Evolutionary conservation across 2,329 filamentous ascomycete genomes (phyloP).

Genomic region (Thermoascus crustaceus): DNA sequence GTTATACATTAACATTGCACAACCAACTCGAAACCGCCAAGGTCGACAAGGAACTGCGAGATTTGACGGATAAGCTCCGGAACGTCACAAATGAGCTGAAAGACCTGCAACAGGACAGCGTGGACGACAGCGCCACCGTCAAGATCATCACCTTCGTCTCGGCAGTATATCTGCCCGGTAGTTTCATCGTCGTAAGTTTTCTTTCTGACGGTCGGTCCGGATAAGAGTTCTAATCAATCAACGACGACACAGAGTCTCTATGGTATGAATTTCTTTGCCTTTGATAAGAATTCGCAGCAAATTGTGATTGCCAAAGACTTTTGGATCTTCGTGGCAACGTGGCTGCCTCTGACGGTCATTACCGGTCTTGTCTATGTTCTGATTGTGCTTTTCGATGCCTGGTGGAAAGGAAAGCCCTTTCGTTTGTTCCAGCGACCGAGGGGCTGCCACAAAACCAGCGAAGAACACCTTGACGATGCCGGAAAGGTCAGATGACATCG

Average conservation of each 20-base stretch:
- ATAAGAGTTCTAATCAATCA: too few relatives aligned
- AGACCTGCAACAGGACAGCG: constrained; percentile 11
- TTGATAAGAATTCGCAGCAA: neutral
- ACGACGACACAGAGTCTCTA: constrained; percentile 3
- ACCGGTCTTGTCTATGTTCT: constrained; percentile 1
- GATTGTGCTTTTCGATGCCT: neutral
- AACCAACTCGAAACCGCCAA: constrained; percentile 1
- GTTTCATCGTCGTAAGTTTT: constrained; percentile 22
- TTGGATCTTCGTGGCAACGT: constrained; percentile 5
- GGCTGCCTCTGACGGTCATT: constrained; percentile 5
- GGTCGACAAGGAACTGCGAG: constrained; percentile 1
- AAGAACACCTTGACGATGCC: neutral
- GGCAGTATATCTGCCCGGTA: constrained; percentile 19
- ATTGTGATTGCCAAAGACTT: constrained; percentile 5
- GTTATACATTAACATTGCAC: constrained; percentile 1
- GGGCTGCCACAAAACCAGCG: neutral
- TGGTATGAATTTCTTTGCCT: constrained; percentile 5
- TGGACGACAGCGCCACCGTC: constrained; percentile 14
- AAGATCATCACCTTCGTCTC: constrained; percentile 14
- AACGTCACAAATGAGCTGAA: constrained; percentile 1
- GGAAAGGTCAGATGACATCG: neutral
- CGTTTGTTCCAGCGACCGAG: neutral
- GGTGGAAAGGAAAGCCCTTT: neutral
- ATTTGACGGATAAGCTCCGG: neutral
- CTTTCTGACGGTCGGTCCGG: too few relatives aligned